Conservation (phyloP, 2,329 filamentous ascomycete species). For the Xylaria hypoxylon region DNA sequence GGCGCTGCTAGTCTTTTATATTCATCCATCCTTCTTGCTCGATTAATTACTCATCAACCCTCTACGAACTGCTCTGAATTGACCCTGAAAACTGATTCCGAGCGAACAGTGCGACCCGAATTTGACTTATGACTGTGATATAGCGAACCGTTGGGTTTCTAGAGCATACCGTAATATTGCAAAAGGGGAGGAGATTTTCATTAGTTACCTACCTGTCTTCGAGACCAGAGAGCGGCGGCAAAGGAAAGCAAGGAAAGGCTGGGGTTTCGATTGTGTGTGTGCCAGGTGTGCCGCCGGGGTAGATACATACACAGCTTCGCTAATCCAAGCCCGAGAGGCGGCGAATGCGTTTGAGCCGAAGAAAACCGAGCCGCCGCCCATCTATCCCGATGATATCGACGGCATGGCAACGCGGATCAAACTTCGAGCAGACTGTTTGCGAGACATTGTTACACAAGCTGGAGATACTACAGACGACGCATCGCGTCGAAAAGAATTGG, state of each 20-base stretch:
- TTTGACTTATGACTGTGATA: background rate
- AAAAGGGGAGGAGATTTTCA: slow-evolving; percentile 22
- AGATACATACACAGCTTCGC: slow-evolving; percentile 26
- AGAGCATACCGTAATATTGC: slow-evolving; percentile 18
- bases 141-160: slow-evolving; percentile 19
- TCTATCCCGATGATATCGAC: background rate
- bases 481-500: slow-evolving; percentile 10
- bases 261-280: slow-evolving; percentile 25
- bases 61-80: background rate
- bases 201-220: slow-evolving; percentile 1
- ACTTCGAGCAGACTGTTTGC: slow-evolving; percentile 2
- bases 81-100: slow-evolving; percentile 2
- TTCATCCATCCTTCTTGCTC: background rate
- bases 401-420: background rate
- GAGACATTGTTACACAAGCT: background rate
- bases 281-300: background rate
- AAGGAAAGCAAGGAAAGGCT: background rate
- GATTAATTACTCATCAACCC: background rate
- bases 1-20: background rate
- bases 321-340: slow-evolving; percentile 11
- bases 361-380: background rate
- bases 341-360: background rate
- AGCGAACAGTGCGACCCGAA: slow-evolving; percentile 29
- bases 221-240: background rate
- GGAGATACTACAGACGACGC: background rate